Evolutionary conservation across 2,329 filamentous ascomycete genomes (phyloP), one percentile per base, ranked within the genome.

Genomic region (Microcyclosporella mali): DNA sequence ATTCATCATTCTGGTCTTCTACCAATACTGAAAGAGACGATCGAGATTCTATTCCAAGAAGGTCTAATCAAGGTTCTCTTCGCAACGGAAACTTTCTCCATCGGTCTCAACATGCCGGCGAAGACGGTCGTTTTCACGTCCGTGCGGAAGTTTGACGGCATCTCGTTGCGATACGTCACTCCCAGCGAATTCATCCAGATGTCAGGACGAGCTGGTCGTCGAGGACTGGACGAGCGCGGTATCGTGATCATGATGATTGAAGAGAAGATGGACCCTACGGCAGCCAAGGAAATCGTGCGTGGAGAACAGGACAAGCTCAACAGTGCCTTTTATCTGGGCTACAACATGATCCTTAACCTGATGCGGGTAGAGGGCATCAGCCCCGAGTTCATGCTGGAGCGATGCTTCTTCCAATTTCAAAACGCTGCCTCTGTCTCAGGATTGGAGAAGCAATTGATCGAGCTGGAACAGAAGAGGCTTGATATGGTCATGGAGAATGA

Each of bases 211-310:
- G 92, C 92, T 46, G 92, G 92, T 62, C 86, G 92, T 76, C 83
- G 92, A 79, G 92, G 92, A 68, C 84, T 98, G 41, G 92, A 98
- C 70, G 89, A 95, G 50, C 85, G 92, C 53, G 92, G 92, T 77
- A 94, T 97, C 56, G 92, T 98, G 55, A 97, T 98, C 64, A 97
- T 98, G 88, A 97, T 98, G 90, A 85, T 98, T 49, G 85, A 94
- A 60, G 86, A 94, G 65, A 88, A 92, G 69, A 90, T 98, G 71
- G 92, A 98, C 59, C 92, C 92, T 1, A 81, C 87, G 2, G 82
- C 84, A n/a, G 90, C 92, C 32, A 94, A 94, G 67, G 83, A 86
- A 51, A 95, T 98, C 56, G 92, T 98, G 10, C 88, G 92, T 40
- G 92, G 92, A 54, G 85, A 95, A 61, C 92, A 98, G 65, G 94